These are phyloP conservation scores for Aquilaria yunnanensis DNA, from an alignment of 345 rosid genomes.

Conservation along the genomic window DNA sequence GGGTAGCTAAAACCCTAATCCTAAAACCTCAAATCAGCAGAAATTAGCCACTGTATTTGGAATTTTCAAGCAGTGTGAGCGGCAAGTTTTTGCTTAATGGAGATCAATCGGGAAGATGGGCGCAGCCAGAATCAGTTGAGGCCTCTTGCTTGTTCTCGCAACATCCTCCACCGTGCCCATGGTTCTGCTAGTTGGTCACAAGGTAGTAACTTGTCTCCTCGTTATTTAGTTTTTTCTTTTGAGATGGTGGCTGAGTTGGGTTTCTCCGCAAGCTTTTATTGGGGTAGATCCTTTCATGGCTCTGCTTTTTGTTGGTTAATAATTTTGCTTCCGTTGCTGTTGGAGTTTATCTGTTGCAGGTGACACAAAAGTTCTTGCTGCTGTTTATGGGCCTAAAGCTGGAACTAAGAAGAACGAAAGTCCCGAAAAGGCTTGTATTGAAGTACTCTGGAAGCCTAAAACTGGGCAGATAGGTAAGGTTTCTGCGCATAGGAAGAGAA, in stretches of 20 bases:
- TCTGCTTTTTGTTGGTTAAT: not conserved
- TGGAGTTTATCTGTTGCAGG: constrained; percentile 30
- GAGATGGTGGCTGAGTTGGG: too few species aligned
- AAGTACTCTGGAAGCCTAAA: constrained; percentile 94
- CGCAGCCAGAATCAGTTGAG: constrained; percentile 65
- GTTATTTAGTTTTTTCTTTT: not conserved
- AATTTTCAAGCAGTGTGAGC: too few species aligned
- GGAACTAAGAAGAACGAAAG: constrained; percentile 88
- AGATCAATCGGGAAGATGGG: constrained; percentile 58
- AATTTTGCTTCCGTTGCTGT: not conserved
- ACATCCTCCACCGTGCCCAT: constrained; percentile 79
- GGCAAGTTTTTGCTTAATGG: constrained; percentile 27
- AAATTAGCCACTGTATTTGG: too few species aligned
- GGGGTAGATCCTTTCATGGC: not conserved
- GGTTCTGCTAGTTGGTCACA: constrained; percentile 97
- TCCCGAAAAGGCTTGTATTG: constrained; percentile 87
- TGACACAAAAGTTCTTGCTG: constrained; percentile 79
- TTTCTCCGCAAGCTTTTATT: not conserved
- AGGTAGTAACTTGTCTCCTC: constrained; percentile 33
- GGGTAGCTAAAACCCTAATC: too few species aligned
- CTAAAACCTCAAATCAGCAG: too few species aligned
- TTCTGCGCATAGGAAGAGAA: too few species aligned
- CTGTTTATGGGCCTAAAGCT: constrained; percentile 90
- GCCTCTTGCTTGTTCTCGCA: constrained; percentile 71
- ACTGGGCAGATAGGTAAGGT: constrained; percentile 70